phyloP scores from a whole-genome alignment of 108 stramenopile species.

The Bacterosira constricta region DNA sequence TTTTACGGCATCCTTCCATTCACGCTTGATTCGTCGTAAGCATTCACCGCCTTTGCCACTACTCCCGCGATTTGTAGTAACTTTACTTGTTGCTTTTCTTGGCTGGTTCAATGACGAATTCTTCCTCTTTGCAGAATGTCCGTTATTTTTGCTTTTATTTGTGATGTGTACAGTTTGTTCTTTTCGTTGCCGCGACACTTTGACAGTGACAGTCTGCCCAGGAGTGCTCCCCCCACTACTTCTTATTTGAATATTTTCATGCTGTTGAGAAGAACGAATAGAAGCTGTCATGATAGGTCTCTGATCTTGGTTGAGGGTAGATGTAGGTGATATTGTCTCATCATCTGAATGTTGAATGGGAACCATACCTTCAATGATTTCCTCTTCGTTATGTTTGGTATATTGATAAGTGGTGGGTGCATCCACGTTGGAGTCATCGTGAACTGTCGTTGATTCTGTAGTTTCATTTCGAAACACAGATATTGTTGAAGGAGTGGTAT shows the following conservation, averaged over 20 bases:
- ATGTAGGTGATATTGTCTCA: not conserved
- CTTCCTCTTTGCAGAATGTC: not conserved
- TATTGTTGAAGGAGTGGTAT: not conserved
- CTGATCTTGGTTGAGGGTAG: not conserved
- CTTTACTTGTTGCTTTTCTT: not conserved
- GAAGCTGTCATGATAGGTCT: not conserved
- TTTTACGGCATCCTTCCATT: constrained; percentile 82
- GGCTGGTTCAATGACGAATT: not conserved
- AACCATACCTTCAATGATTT: not conserved
- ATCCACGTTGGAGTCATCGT: not conserved
- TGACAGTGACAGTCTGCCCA: not conserved
- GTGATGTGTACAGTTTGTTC: constrained; percentile 16
- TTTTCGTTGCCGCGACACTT: not conserved
- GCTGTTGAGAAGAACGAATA: constrained; percentile 1
- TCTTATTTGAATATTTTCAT: not conserved
- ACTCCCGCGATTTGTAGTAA: not conserved
- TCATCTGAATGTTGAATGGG: not conserved
- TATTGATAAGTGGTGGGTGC: not conserved
- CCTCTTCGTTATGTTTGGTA: not conserved
- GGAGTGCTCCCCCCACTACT: not conserved
- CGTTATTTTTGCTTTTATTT: not conserved
- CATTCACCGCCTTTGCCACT: constrained; percentile 43
- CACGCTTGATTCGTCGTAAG: constrained; percentile 74
- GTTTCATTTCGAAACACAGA: constrained; percentile 2
- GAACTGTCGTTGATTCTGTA: not conserved